Percentiles rank a stretch among this genome's conserved stretches.
Conservation (phyloP, 2,329 filamentous ascomycete genomes). For the Boeremia exigua region DNA sequence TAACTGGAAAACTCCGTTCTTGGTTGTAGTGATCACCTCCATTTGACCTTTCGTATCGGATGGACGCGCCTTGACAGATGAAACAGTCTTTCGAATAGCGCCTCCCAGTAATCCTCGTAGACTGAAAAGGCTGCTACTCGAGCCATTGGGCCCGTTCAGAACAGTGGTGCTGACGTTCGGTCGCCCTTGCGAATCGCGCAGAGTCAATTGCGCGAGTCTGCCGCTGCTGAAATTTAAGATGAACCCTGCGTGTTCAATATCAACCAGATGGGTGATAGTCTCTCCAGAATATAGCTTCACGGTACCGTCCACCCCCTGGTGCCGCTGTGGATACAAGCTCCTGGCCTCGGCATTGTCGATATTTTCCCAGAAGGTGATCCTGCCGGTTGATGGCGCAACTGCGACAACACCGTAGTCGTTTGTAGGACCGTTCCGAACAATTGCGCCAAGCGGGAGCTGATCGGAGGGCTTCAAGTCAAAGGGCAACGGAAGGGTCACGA, state of each 20-base stretch:
- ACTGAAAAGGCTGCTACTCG: constrained; percentile 77
- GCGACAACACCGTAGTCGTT: constrained; percentile 86
- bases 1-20: constrained; percentile 76
- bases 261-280: constrained; percentile 75
- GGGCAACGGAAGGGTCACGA: constrained; percentile 80
- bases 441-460: constrained; percentile 78
- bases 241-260: constrained; percentile 86
- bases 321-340: constrained; percentile 81
- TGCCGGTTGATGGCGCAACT: constrained; percentile 81
- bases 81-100: constrained; percentile 76
- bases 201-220: constrained; percentile 81
- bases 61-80: constrained; percentile 76
- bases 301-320: constrained; percentile 76
- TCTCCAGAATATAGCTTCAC: constrained; percentile 82
- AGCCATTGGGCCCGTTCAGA: constrained; percentile 63
- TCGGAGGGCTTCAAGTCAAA: constrained; percentile 72
- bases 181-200: constrained; percentile 86
- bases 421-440: constrained; percentile 79
- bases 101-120: constrained; percentile 77
- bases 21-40: constrained; percentile 79
- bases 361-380: constrained; percentile 93
- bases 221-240: constrained; percentile 85
- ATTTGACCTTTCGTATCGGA: constrained; percentile 79
- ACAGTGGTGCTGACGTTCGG: constrained; percentile 80
- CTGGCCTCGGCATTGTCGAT: constrained; percentile 87